Evolutionary conservation across 139 green algal species (phyloP), one percentile per base, ranked within the genome.

Genomic region (Volvox reticuliferus): DNA sequence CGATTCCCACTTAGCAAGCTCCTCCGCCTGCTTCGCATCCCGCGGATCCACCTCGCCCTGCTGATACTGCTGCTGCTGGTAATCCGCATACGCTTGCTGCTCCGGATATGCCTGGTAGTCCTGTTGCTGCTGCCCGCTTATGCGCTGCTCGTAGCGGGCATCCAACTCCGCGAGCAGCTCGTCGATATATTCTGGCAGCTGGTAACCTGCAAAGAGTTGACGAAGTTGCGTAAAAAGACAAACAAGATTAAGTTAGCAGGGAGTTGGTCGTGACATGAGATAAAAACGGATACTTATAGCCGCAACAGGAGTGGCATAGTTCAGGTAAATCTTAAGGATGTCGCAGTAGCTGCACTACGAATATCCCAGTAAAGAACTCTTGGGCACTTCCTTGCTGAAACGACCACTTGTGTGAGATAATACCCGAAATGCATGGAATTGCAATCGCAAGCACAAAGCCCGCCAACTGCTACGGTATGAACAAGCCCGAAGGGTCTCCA

Each of bases 131-230:
- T 62, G 82, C 1, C 35, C 33, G 2, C 63, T 35, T 20, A 13
- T 12, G 33, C 62, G 32, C 63, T 84, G 78, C 36, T 65, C 78
- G 78, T 33, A 32, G 21, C 79, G 50, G 6, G 79, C 44, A 50
- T 89, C 85, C 69, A 82, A 71, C 68, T 82, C 69, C 16, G 37
- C 85, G 5, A 89, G 69, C 26, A 89, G 69, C 32, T 89, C 85
- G 2, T 55, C 50, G 16, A 89, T 16, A 19, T 50, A 89, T 12
- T 63, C 28, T n/a, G 85, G 85, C 1, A 63, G 61, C 32, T 79
- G 22, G 65, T n/a, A 35, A 62, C 82, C 82, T 88, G 82, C 2
- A 9, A 73, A 19, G n/a, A n/a, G n/a, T n/a, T n/a, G n/a, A 17
- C 17, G 62, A 19, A 69, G 62, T 69, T 24, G 62, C 19, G 62